Percentiles rank a stretch among this genome's conserved stretches.
phyloP scores from a whole-genome alignment of 176 grass and related monocot genomes.

The Leersia perrieri region DNA sequence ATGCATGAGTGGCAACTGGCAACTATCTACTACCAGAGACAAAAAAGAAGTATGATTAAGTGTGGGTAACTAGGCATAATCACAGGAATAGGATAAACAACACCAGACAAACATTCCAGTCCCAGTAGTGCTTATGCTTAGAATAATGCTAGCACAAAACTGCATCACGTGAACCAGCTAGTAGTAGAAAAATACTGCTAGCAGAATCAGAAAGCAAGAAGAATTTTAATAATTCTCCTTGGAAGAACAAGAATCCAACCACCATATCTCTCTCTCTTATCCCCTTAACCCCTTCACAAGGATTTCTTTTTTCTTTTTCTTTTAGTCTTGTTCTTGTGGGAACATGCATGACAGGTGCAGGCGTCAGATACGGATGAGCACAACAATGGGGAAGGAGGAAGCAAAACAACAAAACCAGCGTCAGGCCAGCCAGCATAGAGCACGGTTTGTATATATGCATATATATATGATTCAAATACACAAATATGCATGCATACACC shows the following conservation, averaged over 20 bases:
- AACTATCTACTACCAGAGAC: neutral
- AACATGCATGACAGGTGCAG: slow-evolving; percentile 38
- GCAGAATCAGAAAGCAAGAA: neutral
- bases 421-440: neutral
- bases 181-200: neutral
- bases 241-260: slow-evolving; percentile 17
- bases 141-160: neutral
- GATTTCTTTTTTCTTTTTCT: slow-evolving; percentile 18
- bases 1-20: neutral
- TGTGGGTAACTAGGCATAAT: neutral
- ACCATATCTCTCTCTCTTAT: neutral
- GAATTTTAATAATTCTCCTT: neutral
- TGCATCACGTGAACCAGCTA: slow-evolving; percentile 38
- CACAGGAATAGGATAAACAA: neutral
- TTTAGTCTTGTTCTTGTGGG: slow-evolving; percentile 26
- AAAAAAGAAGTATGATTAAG: neutral
- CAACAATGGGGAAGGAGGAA: neutral
- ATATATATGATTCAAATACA: too few species aligned
- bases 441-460: neutral
- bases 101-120: slow-evolving; percentile 41
- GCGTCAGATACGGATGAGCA: slow-evolving; percentile 46
- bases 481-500: neutral
- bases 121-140: neutral
- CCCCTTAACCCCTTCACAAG: slow-evolving; percentile 14
- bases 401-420: neutral